These are phyloP conservation scores for Saccharomyces kudriavzevii DNA, from an alignment of 805 yeast genomes.

Conservation along the genomic window DNA sequence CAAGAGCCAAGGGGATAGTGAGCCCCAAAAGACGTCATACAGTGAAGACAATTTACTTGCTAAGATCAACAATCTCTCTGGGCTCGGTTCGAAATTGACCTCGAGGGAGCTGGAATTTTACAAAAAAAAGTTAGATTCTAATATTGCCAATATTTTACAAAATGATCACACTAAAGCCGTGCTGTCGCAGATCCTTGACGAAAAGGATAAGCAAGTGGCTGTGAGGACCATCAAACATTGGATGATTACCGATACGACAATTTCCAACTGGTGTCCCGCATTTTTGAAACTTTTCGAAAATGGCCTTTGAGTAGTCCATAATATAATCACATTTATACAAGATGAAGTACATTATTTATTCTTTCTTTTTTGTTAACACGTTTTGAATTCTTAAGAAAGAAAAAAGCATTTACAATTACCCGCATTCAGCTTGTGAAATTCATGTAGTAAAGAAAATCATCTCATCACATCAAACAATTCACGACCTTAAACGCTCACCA, in stretches of 20 bases:
- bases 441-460: not conserved
- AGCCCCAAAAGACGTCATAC: not conserved
- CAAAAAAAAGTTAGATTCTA: constrained; percentile 32
- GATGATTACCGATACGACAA: constrained; percentile 51
- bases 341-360: constrained; percentile 1
- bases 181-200: constrained; percentile 20
- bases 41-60: constrained; percentile 15
- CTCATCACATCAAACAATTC: not conserved
- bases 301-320: not conserved
- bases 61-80: constrained; percentile 23
- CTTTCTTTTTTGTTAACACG: not conserved
- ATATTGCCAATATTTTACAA: constrained; percentile 22
- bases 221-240: constrained; percentile 37
- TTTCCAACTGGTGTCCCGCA: constrained; percentile 60
- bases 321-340: not conserved
- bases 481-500: not conserved
- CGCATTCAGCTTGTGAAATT: not conserved
- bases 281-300: constrained; percentile 47
- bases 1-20: not conserved
- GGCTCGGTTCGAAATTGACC: constrained; percentile 29
- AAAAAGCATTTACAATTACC: not conserved
- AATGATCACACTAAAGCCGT: constrained; percentile 24
- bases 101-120: constrained; percentile 39
- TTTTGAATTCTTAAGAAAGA: too few relatives aligned
- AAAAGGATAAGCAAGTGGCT: constrained; percentile 22